These are phyloP conservation scores for Leccinum ochraceum DNA, from an alignment of 768 basidiomycete genomes.

Conservation along the genomic window DNA sequence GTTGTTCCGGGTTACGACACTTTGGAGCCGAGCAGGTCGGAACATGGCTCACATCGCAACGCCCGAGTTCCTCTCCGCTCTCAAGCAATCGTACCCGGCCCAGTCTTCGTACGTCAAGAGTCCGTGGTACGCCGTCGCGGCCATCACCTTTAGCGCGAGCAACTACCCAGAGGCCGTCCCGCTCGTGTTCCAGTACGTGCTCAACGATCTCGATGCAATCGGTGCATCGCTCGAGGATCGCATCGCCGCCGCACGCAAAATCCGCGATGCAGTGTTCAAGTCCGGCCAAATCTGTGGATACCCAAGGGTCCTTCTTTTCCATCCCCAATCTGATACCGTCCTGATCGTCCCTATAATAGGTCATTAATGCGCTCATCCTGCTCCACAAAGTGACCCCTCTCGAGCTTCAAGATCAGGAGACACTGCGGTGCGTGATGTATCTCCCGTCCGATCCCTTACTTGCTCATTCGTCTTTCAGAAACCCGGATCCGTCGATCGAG, in stretches of 20 bases:
- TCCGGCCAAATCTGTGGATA: conserved; percentile 58
- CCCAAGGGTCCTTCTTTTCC: conserved; percentile 44
- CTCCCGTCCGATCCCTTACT: neutral
- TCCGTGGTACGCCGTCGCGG: conserved; percentile 62
- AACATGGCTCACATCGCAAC: conserved; percentile 37
- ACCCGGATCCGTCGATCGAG: conserved; percentile 41
- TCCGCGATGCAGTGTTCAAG: conserved; percentile 66
- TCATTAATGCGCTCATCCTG: conserved; percentile 57
- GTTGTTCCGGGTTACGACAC: neutral
- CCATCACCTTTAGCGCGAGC: conserved; percentile 56
- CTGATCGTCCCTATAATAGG: conserved; percentile 4
- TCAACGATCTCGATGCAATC: conserved; percentile 43
- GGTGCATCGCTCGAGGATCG: conserved; percentile 36
- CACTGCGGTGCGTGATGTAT: conserved; percentile 42
- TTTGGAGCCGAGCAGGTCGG: neutral
- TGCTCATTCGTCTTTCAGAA: conserved; percentile 31
- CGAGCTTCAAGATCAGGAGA: conserved; percentile 47
- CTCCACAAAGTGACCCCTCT: conserved; percentile 55
- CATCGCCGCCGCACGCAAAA: conserved; percentile 47
- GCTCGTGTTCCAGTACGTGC: conserved; percentile 50
- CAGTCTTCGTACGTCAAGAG: conserved; percentile 32
- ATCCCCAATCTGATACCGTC: neutral
- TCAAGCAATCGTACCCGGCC: conserved; percentile 49
- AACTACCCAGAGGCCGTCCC: conserved; percentile 62
- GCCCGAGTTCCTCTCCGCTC: conserved; percentile 40